Evolutionary conservation across 2,329 filamentous ascomycete genomes (phyloP).

Genomic region (Apiospora aurea): DNA sequence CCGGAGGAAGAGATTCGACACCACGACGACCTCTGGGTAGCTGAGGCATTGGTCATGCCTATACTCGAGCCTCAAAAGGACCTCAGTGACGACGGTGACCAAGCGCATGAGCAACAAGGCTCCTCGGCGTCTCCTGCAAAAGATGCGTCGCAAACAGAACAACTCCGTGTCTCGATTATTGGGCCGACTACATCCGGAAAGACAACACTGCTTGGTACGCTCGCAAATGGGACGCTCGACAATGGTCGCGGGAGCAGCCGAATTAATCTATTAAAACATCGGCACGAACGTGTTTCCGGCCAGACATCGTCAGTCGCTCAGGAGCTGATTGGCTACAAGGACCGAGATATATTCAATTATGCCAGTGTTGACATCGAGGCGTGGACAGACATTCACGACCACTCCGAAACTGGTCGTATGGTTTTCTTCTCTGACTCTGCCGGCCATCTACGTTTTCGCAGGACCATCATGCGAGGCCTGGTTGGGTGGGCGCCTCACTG

Average conservation of each 20-base stretch:
- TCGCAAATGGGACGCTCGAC: conserved; percentile 87
- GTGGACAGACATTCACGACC: conserved; percentile 92
- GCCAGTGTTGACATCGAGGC: conserved; percentile 85
- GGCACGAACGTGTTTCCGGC: conserved; percentile 90
- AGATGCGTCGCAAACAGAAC: conserved; percentile 66
- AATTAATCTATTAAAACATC: conserved; percentile 86
- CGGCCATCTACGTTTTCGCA: conserved; percentile 85
- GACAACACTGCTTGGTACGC: conserved; percentile 85
- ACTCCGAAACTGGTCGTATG: conserved; percentile 74
- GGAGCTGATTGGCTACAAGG: conserved; percentile 86
- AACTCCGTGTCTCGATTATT: conserved; percentile 85
- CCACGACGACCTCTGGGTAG: conserved; percentile 77
- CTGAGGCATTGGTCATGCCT: conserved; percentile 87
- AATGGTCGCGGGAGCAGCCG: conserved; percentile 92
- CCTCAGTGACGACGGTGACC: conserved; percentile 25
- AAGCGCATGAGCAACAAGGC: conserved; percentile 24
- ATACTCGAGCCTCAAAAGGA: conserved; percentile 56
- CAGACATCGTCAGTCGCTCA: conserved; percentile 95
- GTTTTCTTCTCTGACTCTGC: conserved; percentile 93
- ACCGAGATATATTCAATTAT: conserved; percentile 76
- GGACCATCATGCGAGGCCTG: conserved; percentile 88
- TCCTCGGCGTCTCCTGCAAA: conserved; percentile 42
- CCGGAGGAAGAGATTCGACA: conserved; percentile 37
- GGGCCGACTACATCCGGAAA: conserved; percentile 93
- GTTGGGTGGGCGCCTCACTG: conserved; percentile 97